These are phyloP conservation scores for Hanseniaspora nectarophila DNA, from an alignment of 805 yeast species.

Conservation along the genomic window DNA sequence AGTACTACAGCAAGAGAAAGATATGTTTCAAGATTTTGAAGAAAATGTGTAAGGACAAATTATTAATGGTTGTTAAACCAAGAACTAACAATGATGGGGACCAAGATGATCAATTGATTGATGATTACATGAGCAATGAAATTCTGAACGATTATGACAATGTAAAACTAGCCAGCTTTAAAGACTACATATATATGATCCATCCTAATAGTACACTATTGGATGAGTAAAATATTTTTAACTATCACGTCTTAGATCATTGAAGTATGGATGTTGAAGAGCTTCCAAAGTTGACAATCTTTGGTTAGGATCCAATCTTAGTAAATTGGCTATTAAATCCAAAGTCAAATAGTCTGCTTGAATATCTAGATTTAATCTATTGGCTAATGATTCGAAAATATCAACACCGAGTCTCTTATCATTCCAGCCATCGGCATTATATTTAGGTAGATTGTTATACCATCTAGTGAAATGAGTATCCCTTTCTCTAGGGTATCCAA, in stretches of 20 bases:
- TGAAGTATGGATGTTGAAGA: conserved; percentile 34
- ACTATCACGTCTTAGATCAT: conserved; percentile 22
- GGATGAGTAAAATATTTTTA: conserved; percentile 29
- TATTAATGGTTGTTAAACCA: conserved; percentile 41
- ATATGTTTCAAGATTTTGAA: conserved; percentile 69
- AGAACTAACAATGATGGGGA: conserved; percentile 34
- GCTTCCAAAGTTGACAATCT: conserved; percentile 44
- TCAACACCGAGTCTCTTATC: conserved; percentile 38
- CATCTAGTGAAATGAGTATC: conserved; percentile 52
- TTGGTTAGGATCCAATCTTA: conserved; percentile 43
- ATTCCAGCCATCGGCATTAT: conserved; percentile 74
- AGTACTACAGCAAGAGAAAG: conserved; percentile 56
- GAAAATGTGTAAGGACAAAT: conserved; percentile 71
- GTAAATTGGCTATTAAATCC: conserved; percentile 28
- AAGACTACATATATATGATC: conserved; percentile 37
- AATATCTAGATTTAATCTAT: conserved; percentile 25
- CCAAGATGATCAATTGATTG: conserved; percentile 35
- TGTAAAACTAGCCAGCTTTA: conserved; percentile 22
- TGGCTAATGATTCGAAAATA: conserved; percentile 27
- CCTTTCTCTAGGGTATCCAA: conserved; percentile 71
- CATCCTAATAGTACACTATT: conserved; percentile 80
- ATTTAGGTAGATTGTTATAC: conserved; percentile 94
- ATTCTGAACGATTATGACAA: conserved; percentile 22
- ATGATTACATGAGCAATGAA: conserved; percentile 22
- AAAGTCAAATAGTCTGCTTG: conserved; percentile 24